Conservation (phyloP, 2,329 filamentous ascomycete species). For the Ophioceras dolichostomum region DNA sequence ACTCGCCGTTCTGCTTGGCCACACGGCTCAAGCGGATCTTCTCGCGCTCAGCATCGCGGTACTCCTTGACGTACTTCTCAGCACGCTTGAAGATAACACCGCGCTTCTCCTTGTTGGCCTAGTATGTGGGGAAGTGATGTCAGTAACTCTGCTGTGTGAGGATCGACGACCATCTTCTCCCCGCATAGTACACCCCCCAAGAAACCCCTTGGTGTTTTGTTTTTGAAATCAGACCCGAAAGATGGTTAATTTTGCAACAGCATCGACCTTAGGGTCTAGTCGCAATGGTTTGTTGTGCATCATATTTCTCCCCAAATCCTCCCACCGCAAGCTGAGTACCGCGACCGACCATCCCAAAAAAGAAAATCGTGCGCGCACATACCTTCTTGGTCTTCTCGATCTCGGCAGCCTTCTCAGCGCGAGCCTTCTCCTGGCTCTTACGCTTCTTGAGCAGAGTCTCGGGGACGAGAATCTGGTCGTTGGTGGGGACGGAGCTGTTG, state of each 20-base stretch:
- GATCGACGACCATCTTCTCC: too few relatives aligned
- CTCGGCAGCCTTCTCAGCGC: slow-evolving; percentile 73
- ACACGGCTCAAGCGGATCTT: slow-evolving; percentile 86
- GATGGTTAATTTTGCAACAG: slow-evolving; percentile 97
- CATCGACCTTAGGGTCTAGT: slow-evolving; percentile 98
- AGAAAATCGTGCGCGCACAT: slow-evolving; percentile 24
- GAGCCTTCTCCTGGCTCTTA: slow-evolving; percentile 99
- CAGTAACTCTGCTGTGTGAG: too few relatives aligned
- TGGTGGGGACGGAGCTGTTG: slow-evolving; percentile 75
- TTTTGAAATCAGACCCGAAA: slow-evolving; percentile 91
- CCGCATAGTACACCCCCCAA: too few relatives aligned
- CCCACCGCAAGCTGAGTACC: slow-evolving; percentile 25
- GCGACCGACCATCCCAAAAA: slow-evolving; percentile 6
- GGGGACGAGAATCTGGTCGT: slow-evolving; percentile 92
- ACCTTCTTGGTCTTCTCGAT: slow-evolving; percentile 85
- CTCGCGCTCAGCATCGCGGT: slow-evolving; percentile 96
- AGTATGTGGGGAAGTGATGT: too few relatives aligned
- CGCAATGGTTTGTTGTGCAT: slow-evolving; percentile 81
- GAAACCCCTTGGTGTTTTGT: too few relatives aligned
- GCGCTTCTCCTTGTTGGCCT: slow-evolving; percentile 99
- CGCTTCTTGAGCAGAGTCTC: slow-evolving; percentile 99
- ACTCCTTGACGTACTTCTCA: slow-evolving; percentile 99
- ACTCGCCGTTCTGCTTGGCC: slow-evolving; percentile 83
- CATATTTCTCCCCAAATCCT: slow-evolving; percentile 44
- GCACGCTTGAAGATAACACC: slow-evolving; percentile 99